Conservation (phyloP, 2,329 filamentous ascomycete species). For the Juglanconis juglandina region DNA sequence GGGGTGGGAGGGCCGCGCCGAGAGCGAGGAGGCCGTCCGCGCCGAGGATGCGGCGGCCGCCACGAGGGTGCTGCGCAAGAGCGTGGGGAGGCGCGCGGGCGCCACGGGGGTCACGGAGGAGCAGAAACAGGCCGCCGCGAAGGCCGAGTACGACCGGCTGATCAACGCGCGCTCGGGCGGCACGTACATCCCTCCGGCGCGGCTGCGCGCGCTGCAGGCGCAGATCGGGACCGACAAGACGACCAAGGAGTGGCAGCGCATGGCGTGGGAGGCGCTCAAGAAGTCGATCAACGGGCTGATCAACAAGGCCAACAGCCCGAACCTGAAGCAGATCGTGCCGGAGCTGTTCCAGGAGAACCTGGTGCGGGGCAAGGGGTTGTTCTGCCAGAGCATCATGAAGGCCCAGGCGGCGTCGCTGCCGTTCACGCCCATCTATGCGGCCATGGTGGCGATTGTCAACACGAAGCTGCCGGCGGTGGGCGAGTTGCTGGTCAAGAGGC, state of each 20-base stretch:
- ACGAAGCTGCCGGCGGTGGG: conserved; percentile 95
- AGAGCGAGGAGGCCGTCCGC: too few relatives aligned
- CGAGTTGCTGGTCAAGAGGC: conserved; percentile 78
- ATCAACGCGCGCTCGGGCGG: conserved; percentile 90
- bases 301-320: conserved; percentile 98
- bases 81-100: too few relatives aligned
- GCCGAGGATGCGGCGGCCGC: too few relatives aligned
- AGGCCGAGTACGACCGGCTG: conserved; percentile 91
- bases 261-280: conserved; percentile 98
- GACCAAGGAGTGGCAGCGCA: conserved; percentile 95
- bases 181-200: conserved; percentile 91
- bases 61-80: too few relatives aligned
- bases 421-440: conserved; percentile 93
- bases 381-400: conserved; percentile 97
- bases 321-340: conserved; percentile 96
- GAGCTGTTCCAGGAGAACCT: conserved; percentile 95
- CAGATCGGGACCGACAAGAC: conserved; percentile 89
- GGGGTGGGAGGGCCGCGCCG: too few relatives aligned
- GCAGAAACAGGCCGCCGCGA: conserved; percentile 81
- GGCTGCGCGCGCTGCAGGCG: conserved; percentile 85
- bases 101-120: conserved; percentile 69
- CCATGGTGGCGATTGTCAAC: conserved; percentile 94
- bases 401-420: conserved; percentile 93
- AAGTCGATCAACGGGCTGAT: conserved; percentile 98
- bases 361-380: conserved; percentile 83